Base-by-base conservation (phyloP, 2,329 filamentous ascomycete species). In the Leptographium flavum region DNA sequence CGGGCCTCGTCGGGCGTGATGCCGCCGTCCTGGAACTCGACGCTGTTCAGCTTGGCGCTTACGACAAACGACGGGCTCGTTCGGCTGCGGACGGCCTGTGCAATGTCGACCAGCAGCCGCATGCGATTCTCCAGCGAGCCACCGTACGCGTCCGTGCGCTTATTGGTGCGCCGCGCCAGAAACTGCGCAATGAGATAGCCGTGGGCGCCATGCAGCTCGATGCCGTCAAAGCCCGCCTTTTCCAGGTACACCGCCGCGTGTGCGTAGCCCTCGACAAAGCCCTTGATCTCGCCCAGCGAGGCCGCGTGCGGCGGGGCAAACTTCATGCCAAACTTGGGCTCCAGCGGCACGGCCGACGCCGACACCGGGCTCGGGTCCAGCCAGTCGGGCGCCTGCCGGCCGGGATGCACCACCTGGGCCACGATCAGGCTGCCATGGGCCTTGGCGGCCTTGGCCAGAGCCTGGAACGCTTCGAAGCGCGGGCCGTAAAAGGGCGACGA, bases 341-440 rank as follows among this genome's bases (percentile, higher is more conserved):
- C 25, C 11, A 65, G 53, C 44, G 60, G 59, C 28, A 64, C 50
- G 32, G 60, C 60, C 37, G 57, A 60, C 4, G 63, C 59, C 13
- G 61, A 63, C 43, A 67, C 60, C 13, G 62, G 61, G 28, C 62
- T 44, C 36, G 55, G 53, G 46, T 65, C 58, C 13, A 67, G 49
- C 1, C 47, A 47, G 8, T 52, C 52, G 11, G 53, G 45, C 2
- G 62, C 58, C 54, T 82, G 76, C 1, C 77, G 66, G 7, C 79
- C 79, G 0, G 78, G 75, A 52, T 83, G 79, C 43, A 65, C 70
- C 45, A 83, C 64, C 55, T 84, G 79, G 0, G 62, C 75, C 14
- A 83, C 57, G 22, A 81, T 65, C 39, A 83, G 62, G 45, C 65
- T 71, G 13, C 79, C 80, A 27, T 79, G 61, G 37, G 66, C 66